A percentile compares a stretch with the other conserved stretches of the same genome.
Conservation (phyloP, 192 early-diverging fungal genomes). For the Chytriomyces confervae region DNA sequence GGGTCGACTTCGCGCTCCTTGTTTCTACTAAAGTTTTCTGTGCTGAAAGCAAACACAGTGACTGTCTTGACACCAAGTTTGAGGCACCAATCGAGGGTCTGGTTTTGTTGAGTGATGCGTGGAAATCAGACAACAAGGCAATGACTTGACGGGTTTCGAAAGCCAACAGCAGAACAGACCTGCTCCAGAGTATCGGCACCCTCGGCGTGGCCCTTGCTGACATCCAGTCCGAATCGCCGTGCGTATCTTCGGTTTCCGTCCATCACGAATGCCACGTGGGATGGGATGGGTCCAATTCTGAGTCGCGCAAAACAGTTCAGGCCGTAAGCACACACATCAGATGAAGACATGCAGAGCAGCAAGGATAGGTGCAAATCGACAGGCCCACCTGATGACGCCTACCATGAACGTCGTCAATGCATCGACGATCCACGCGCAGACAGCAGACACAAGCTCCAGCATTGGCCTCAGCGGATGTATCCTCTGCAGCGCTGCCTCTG, state of each 20-base stretch:
- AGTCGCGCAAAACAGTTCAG: not conserved
- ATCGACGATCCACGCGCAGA: not conserved
- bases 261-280: slow-evolving; percentile 95
- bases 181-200: slow-evolving; percentile 81
- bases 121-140: too few relatives aligned
- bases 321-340: too few relatives aligned
- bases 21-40: slow-evolving; percentile 93
- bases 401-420: not conserved
- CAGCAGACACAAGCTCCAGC: not conserved
- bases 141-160: too few relatives aligned
- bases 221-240: slow-evolving; percentile 52
- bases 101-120: not conserved
- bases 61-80: slow-evolving; percentile 83
- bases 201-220: slow-evolving; percentile 75
- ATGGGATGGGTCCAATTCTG: slow-evolving; percentile 78
- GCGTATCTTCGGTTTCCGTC: slow-evolving; percentile 97
- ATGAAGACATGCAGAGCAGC: too few relatives aligned
- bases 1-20: slow-evolving; percentile 80
- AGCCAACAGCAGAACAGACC: too few relatives aligned
- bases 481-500: too few relatives aligned
- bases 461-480: too few relatives aligned
- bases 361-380: too few relatives aligned
- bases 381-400: not conserved
- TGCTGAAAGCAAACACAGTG: slow-evolving; percentile 96
- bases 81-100: slow-evolving; percentile 88